Percentiles rank a stretch among this genome's conserved stretches.
Evolutionary conservation across 345 rosid species (phyloP).

Genomic region (Combretum micranthum): DNA sequence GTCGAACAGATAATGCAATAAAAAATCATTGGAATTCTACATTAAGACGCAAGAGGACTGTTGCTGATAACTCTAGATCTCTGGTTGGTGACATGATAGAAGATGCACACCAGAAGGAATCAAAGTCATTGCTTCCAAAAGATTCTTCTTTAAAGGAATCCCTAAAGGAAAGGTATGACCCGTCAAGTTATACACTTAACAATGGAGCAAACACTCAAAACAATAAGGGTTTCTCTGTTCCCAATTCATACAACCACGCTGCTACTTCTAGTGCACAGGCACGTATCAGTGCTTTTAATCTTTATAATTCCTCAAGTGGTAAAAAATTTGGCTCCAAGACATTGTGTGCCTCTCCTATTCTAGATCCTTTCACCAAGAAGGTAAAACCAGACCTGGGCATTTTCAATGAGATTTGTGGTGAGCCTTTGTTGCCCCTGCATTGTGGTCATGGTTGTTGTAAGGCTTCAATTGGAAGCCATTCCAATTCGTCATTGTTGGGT

Average conservation of each 20-base stretch:
- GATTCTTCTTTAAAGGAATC: constrained; percentile 16
- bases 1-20: constrained; percentile 85
- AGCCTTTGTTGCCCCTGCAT: constrained; percentile 44
- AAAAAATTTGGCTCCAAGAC: constrained; percentile 22
- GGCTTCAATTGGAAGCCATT: constrained; percentile 17
- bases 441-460: constrained; percentile 79
- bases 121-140: constrained; percentile 41
- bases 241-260: constrained; percentile 18
- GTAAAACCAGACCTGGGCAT: constrained; percentile 38
- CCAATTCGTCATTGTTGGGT: constrained; percentile 48
- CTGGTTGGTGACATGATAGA: constrained; percentile 16
- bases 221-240: constrained; percentile 19
- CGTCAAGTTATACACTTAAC: constrained; percentile 15
- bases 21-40: constrained; percentile 96
- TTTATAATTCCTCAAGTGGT: constrained; percentile 34
- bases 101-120: constrained; percentile 32
- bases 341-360: constrained; percentile 29
- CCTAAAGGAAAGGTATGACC: constrained; percentile 24
- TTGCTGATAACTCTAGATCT: constrained; percentile 22
- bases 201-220: constrained; percentile 16
- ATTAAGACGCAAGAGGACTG: constrained; percentile 47
- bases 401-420: constrained; percentile 43
- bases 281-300: constrained; percentile 64
- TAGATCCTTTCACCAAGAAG: constrained; percentile 49
- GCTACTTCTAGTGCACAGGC: constrained; percentile 44